Conservation (phyloP, 1,284 basidiomycete species). For the Tilletia setariae region DNA sequence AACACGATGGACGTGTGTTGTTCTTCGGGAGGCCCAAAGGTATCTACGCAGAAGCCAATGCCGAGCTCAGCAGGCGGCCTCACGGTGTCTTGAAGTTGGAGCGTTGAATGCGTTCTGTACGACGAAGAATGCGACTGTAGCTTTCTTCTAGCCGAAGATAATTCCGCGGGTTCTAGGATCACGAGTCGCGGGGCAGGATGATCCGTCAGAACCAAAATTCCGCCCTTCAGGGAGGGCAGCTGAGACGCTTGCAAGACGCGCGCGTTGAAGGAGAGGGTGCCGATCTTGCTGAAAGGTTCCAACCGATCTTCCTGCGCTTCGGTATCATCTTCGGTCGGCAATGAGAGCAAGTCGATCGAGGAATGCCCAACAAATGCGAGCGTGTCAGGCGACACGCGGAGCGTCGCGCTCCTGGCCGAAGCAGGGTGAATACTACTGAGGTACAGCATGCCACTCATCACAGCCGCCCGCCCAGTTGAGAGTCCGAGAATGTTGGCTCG, state of each 20-base stretch:
- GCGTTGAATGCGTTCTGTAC: conserved; percentile 23
- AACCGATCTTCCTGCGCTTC: neutral
- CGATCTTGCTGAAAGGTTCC: conserved; percentile 16
- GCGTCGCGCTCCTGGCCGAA: neutral
- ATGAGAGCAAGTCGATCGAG: conserved; percentile 30
- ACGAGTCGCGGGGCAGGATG: conserved; percentile 37
- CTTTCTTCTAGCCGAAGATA: too few species aligned
- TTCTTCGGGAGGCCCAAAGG: conserved; percentile 15
- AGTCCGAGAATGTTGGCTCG: too few species aligned
- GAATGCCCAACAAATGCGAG: conserved; percentile 33
- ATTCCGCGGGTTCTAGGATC: conserved; percentile 20
- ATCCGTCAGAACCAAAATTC: conserved; percentile 40
- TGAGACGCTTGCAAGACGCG: conserved; percentile 28
- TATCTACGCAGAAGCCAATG: conserved; percentile 22
- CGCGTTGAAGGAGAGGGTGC: conserved; percentile 26
- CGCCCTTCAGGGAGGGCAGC: conserved; percentile 19
- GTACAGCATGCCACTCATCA: neutral
- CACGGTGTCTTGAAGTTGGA: conserved; percentile 37
- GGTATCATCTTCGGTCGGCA: conserved; percentile 14
- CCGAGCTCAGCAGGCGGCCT: conserved; percentile 38
- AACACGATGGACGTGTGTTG: conserved; percentile 26
- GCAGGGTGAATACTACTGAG: neutral
- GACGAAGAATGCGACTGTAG: neutral
- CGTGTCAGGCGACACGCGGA: neutral
- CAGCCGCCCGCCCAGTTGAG: too few species aligned